Evolutionary conservation across 352 stramenopile species (phyloP), one percentile per base, ranked within the genome.

Genomic region (Globisporangium uncinulatum): DNA sequence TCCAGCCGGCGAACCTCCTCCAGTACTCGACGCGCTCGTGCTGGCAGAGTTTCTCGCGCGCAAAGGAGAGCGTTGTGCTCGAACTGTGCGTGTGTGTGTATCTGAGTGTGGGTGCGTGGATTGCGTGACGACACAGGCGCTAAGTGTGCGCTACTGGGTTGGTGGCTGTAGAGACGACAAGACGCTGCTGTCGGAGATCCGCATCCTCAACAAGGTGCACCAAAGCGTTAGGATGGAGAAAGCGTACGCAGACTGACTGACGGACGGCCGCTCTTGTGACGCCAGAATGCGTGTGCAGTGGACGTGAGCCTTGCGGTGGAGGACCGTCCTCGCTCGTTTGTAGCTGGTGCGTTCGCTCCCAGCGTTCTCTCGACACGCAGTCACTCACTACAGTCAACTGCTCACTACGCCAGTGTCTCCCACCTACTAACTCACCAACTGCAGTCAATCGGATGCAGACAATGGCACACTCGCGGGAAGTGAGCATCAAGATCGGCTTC

Each of bases 171-270:
- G 80, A 4, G 71, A 81, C 13, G 56, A 60, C 6, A 91, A 91
- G 68, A 80, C 81, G 48, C 54, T 91, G 49, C 37, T 91, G 51
- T 81, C 78, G 0, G 78, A 91, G 59, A 63, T 91, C n/a, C 71
- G 76, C 31, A 73, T 91, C 36, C 59, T 89, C 20, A 91, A 91
- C 65, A 89, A 89, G 69, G 79, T 81, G 43, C 8, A 43, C 37
- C 6, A 21, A 8, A 7, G 39, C 13, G 8, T 24, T 1, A 17
- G 15, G 31, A 29, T 44, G 39, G 15, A 6, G 13, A 44, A 20
- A 10, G 4, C 14, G 6, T 45, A 17, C 34, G 7, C 32, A 32
- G 9, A 51, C 46, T 52, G 47, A 41, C 24, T 5, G 15, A n/a
- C 14, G 17, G 19, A 19, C 29, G 17, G 13, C 7, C n/a, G 46